Evolutionary conservation across 1,284 basidiomycete species (phyloP).

Genomic region (Cryptococcus sp.): DNA sequence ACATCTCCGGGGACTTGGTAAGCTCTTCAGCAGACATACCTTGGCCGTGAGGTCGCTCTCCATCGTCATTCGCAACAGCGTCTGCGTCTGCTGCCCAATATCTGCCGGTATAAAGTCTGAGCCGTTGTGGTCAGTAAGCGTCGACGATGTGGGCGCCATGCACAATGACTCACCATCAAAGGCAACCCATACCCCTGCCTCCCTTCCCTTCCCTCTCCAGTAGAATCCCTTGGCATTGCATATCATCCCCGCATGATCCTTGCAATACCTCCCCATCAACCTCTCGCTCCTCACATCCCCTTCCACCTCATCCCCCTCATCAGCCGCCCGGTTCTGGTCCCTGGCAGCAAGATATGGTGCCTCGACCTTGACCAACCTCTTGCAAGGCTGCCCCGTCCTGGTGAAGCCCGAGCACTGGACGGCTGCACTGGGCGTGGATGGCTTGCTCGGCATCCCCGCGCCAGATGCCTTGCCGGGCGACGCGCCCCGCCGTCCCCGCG

Average conservation of each 20-base stretch:
- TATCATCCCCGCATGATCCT: constrained; percentile 47
- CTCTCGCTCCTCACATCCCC: constrained; percentile 19
- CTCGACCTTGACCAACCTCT: constrained; percentile 36
- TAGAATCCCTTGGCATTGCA: constrained; percentile 46
- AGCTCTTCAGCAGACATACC: constrained; percentile 15
- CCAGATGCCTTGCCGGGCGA: constrained; percentile 1
- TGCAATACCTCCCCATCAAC: constrained; percentile 41
- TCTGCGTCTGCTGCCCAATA: constrained; percentile 47
- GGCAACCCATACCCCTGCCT: constrained; percentile 35
- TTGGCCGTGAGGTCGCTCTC: constrained; percentile 43
- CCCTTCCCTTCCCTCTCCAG: constrained; percentile 23
- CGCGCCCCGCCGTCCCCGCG: not conserved
- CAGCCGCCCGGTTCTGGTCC: constrained; percentile 5
- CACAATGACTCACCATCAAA: constrained; percentile 37
- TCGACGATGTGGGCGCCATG: not conserved
- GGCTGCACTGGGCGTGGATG: not conserved
- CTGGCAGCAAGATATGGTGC: constrained; percentile 32
- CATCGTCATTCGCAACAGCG: constrained; percentile 48
- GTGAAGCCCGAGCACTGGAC: constrained; percentile 47
- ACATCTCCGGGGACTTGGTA: not conserved
- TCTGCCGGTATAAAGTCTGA: constrained; percentile 43
- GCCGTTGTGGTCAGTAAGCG: not conserved
- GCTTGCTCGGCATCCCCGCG: not conserved
- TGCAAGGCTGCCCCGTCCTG: constrained; percentile 43
- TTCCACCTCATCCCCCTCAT: constrained; percentile 1